Evolutionary conservation across 441 rosid species (phyloP).

Genomic region (Arabidopsis hybrid): DNA sequence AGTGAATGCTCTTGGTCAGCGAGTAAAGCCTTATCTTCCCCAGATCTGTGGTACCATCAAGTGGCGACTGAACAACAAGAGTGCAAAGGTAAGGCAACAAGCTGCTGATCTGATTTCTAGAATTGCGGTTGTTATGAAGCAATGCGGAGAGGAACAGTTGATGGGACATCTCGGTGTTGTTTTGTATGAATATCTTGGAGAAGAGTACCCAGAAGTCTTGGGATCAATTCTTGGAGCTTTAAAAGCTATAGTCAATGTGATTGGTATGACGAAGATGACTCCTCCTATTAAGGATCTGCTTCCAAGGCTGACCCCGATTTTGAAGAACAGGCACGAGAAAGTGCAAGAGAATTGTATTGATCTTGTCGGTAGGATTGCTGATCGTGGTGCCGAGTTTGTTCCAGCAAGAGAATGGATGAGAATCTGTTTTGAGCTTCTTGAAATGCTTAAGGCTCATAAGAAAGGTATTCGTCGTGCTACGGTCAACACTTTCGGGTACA

Average conservation of each 20-base stretch:
- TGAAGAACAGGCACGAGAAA: conserved; percentile 98
- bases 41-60: conserved; percentile 99
- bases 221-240: conserved; percentile 98
- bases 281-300: conserved; percentile 99
- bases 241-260: conserved; percentile 95
- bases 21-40: conserved; percentile 98
- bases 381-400: conserved; percentile 98
- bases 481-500: conserved; percentile 95
- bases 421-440: conserved; percentile 96
- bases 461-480: conserved; percentile 98
- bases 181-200: conserved; percentile 92
- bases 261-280: conserved; percentile 99
- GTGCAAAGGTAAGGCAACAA: conserved; percentile 97
- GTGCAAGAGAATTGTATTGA: conserved; percentile 98
- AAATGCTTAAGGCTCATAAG: conserved; percentile 99
- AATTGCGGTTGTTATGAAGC: conserved; percentile 97
- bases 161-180: conserved; percentile 99
- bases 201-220: conserved; percentile 97
- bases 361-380: conserved; percentile 96
- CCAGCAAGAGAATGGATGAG: conserved; percentile 99
- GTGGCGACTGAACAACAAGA: conserved; percentile 99
- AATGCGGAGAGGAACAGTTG: conserved; percentile 95
- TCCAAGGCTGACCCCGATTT: conserved; percentile 93
- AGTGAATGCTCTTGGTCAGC: conserved; percentile 92
- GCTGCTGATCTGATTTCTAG: conserved; percentile 98